These are phyloP conservation scores for Cyphellophora attinorum DNA, from an alignment of 2,329 filamentous ascomycete genomes.

Conservation along the genomic window DNA sequence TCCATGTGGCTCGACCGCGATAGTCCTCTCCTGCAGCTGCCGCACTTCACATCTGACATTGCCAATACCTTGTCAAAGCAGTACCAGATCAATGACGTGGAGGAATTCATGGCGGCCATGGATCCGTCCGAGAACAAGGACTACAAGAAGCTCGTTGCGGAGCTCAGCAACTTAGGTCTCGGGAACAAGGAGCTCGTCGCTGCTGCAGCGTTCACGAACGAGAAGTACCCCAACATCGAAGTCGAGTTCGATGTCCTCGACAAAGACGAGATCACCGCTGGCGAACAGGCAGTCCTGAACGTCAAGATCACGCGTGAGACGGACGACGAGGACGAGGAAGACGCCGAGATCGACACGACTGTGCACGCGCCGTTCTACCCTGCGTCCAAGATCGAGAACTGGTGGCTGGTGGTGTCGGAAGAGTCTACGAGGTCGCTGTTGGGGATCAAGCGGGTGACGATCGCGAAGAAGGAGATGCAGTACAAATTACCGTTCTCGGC, in stretches of 20 bases:
- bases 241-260: conserved; percentile 82
- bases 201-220: conserved; percentile 91
- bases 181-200: conserved; percentile 74
- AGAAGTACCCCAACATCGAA: conserved; percentile 91
- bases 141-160: conserved; percentile 65
- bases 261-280: conserved; percentile 66
- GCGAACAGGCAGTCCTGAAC: conserved; percentile 70
- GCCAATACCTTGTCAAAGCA: conserved; percentile 33
- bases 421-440: conserved; percentile 79
- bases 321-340: conserved; percentile 39
- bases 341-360: conserved; percentile 58
- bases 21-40: conserved; percentile 93
- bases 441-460: conserved; percentile 88
- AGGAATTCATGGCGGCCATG: conserved; percentile 99
- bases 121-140: conserved; percentile 85
- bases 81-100: conserved; percentile 75
- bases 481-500: conserved; percentile 82
- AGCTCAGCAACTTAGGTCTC: conserved; percentile 53
- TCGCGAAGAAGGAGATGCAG: conserved; percentile 61
- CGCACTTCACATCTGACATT: conserved; percentile 77
- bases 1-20: conserved; percentile 99
- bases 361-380: conserved; percentile 97
- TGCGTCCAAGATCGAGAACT: conserved; percentile 85
- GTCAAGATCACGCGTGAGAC: conserved; percentile 74
- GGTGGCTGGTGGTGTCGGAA: conserved; percentile 95